Percentiles rank a stretch among this genome's conserved stretches.
Conservation (phyloP, 2,329 filamentous ascomycete genomes). For the Aspergillus sp. region DNA sequence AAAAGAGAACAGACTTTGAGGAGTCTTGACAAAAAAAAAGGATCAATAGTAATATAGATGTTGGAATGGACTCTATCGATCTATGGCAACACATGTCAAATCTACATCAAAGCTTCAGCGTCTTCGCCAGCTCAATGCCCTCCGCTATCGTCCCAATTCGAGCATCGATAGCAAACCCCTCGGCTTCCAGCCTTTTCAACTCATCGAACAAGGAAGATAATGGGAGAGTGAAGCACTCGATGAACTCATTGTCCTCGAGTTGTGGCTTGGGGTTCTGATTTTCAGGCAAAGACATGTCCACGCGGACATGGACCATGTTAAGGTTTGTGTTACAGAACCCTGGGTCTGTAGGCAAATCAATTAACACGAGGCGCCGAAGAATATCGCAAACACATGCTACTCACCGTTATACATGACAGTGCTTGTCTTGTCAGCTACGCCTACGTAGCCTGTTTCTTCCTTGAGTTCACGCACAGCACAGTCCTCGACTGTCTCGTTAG, state of each 20-base stretch:
- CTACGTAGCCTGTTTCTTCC: constrained; percentile 65
- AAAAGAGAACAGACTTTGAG: constrained; percentile 45
- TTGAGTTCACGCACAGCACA: constrained; percentile 59
- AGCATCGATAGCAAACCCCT: constrained; percentile 78
- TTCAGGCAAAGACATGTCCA: constrained; percentile 67
- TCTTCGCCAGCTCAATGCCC: constrained; percentile 71
- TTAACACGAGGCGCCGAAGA: background rate
- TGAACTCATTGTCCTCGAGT: constrained; percentile 78
- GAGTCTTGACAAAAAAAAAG: background rate
- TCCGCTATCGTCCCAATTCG: constrained; percentile 75
- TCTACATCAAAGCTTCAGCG: constrained; percentile 26
- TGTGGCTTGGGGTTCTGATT: constrained; percentile 69
- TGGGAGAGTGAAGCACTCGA: constrained; percentile 72
- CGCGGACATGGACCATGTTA: constrained; percentile 65
- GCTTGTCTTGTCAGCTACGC: constrained; percentile 42
- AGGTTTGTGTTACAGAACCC: constrained; percentile 52
- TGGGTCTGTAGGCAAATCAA: constrained; percentile 36
- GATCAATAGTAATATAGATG: background rate
- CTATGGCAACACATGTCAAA: background rate
- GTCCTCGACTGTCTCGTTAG: constrained; percentile 55
- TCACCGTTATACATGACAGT: constrained; percentile 47
- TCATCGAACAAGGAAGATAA: constrained; percentile 64
- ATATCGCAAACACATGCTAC: constrained; percentile 14
- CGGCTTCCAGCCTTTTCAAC: constrained; percentile 63
- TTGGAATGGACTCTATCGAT: constrained; percentile 1